Percentiles rank a stretch among this genome's conserved stretches.
phyloP scores from a whole-genome alignment of 768 basidiomycete genomes.

The Suillus clintonianus region DNA sequence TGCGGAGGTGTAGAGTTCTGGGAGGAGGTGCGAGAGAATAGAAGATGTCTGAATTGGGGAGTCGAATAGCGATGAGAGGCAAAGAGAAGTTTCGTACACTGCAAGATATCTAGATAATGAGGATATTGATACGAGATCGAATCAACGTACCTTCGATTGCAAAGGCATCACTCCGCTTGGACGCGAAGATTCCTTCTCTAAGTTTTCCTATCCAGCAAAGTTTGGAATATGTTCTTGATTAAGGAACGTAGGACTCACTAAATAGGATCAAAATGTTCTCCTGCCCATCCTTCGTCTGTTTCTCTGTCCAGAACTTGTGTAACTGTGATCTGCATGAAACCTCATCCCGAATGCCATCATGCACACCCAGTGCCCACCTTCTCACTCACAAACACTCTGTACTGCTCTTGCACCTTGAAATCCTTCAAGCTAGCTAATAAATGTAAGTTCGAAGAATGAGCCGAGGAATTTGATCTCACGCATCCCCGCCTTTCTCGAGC shows the following conservation, averaged over 20 bases:
- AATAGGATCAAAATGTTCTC: conserved; percentile 75
- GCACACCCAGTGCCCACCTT: conserved; percentile 57
- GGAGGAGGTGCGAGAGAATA: conserved; percentile 61
- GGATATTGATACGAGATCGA: not conserved
- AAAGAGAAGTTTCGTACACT: conserved; percentile 79
- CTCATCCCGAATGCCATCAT: conserved; percentile 47
- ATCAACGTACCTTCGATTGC: conserved; percentile 61
- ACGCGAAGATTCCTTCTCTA: conserved; percentile 70
- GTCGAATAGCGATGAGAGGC: conserved; percentile 62
- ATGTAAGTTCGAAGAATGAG: not conserved
- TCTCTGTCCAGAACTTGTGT: conserved; percentile 16
- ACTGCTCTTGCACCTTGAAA: conserved; percentile 61
- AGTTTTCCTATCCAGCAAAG: conserved; percentile 59
- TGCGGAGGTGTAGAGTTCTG: conserved; percentile 42
- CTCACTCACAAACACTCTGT: conserved; percentile 59
- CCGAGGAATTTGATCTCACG: conserved; percentile 47
- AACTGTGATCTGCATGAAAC: conserved; percentile 28
- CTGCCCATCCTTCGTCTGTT: conserved; percentile 50
- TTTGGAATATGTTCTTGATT: not conserved
- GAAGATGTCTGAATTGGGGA: conserved; percentile 62
- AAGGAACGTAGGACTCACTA: conserved; percentile 44
- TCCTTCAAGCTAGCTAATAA: conserved; percentile 60
- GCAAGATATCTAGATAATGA: conserved; percentile 4
- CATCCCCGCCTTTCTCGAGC: conserved; percentile 70
- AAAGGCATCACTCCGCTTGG: conserved; percentile 59